A percentile compares a stretch with the other conserved stretches of the same genome.
Evolutionary conservation across 106 monocot species (phyloP).

Genomic region (Dioscorea dumetorum): DNA sequence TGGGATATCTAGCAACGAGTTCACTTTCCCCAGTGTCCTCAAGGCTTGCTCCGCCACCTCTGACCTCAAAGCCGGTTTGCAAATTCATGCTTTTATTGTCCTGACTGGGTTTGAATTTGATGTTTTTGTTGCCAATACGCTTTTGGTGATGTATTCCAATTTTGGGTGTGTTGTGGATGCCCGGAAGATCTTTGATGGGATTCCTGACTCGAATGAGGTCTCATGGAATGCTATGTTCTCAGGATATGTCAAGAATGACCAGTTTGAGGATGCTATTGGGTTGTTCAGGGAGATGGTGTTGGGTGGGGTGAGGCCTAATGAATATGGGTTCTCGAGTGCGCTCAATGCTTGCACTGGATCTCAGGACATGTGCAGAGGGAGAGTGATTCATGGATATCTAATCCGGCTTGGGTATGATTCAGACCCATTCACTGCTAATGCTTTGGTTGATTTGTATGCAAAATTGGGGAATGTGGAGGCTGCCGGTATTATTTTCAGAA

Average conservation of each 20-base stretch:
- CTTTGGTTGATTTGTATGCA: conserved; percentile 70
- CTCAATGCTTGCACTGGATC: conserved; percentile 59
- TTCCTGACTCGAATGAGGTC: conserved; percentile 30
- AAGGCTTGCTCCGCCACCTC: conserved; percentile 49
- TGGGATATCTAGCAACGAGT: conserved; percentile 47
- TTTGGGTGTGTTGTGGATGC: conserved; percentile 33
- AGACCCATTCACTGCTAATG: conserved; percentile 61
- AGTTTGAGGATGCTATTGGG: conserved; percentile 27
- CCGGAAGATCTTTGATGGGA: conserved; percentile 44
- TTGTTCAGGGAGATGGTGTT: conserved; percentile 59
- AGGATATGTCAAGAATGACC: conserved; percentile 39
- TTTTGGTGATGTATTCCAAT: conserved; percentile 51
- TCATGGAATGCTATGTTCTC: conserved; percentile 76
- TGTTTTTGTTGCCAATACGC: conserved; percentile 69
- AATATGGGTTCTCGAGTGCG: conserved; percentile 59
- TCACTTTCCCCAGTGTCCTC: conserved; percentile 72
- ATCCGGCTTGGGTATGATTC: conserved; percentile 38
- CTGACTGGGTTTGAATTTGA: conserved; percentile 48
- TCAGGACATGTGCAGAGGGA: conserved; percentile 35
- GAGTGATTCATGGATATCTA: conserved; percentile 42
- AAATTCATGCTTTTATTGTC: conserved; percentile 50
- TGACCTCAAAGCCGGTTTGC: conserved; percentile 32
- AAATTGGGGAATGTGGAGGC: conserved; percentile 49
- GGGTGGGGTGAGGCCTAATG: conserved; percentile 48
- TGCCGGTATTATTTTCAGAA: conserved; percentile 39